Evolutionary conservation across 208 protist genomes (phyloP), one percentile per base, ranked within the genome.

Genomic region (Balamuthia mandrillaris): DNA sequence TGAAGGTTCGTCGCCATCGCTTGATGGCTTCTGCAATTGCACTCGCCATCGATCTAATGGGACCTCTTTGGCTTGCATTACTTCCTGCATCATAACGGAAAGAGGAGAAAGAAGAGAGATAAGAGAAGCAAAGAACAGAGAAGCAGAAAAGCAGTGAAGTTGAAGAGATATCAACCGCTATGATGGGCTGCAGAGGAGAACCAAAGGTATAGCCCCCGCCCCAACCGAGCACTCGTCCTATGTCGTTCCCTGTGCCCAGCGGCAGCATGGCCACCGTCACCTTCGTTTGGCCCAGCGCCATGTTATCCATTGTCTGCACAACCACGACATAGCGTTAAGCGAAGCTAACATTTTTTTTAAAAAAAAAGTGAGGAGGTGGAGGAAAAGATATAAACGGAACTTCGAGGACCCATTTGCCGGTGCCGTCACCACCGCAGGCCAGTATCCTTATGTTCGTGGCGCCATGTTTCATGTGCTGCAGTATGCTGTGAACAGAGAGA

Each of bases 41-140:
- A 63, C 51, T 37, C 56, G 5, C 52, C 52, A 78, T 35, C 68
- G 42, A 68, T 94, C 92, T 10, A 94, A 49, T 31, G 75, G 35
- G 33, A 78, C 45, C 10, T 54, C 5, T 41, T 81, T 74, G 7
- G 87, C 74, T 0, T 79, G 24, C 31, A 68, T 31, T 21, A 89
- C 68, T 18, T 68, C 18, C 10, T 89, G 63, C 16, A 94, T 63
- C 6, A 91, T 74, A 5, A 44, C 27, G 9, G n/a, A n/a, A n/a
- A n/a, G n/a, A n/a, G n/a, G n/a, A n/a, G n/a, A n/a, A n/a, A n/a
- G n/a, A n/a, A n/a, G n/a, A n/a, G n/a, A n/a, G n/a, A n/a, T n/a
- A n/a, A n/a, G n/a, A n/a, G n/a, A n/a, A n/a, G n/a, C n/a, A n/a
- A n/a, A n/a, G n/a, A n/a, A n/a, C n/a, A n/a, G n/a, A n/a, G n/a